These are phyloP conservation scores for Primulina eburnea DNA, from an alignment of 257 asterid genomes.

Conservation along the genomic window DNA sequence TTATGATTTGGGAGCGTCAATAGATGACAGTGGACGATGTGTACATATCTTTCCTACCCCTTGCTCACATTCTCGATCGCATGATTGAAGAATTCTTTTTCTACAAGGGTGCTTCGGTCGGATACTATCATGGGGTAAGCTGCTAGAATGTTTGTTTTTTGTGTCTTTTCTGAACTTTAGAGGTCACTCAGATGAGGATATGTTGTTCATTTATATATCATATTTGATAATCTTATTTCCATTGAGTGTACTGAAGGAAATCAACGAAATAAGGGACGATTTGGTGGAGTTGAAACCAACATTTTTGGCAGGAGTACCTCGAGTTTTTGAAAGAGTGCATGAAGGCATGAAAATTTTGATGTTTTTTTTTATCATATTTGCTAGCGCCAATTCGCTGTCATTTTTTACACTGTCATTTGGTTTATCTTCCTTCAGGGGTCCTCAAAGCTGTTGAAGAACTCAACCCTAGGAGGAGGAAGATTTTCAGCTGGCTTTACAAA, in stretches of 20 bases:
- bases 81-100: conserved; percentile 97
- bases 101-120: conserved; percentile 95
- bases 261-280: conserved; percentile 81
- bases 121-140: conserved; percentile 92
- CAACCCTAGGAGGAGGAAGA: conserved; percentile 75
- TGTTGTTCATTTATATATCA: not conserved
- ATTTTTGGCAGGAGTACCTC: conserved; percentile 91
- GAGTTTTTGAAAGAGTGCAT: conserved; percentile 78
- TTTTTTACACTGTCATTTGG: conserved; percentile 8
- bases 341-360: conserved; percentile 54
- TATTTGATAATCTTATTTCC: conserved; percentile 18
- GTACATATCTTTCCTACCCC: conserved; percentile 94
- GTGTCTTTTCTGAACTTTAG: no score
- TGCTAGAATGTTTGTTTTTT: conserved; percentile 6
- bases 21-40: conserved; percentile 94
- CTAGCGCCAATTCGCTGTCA: conserved; percentile 1
- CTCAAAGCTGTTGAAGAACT: conserved; percentile 81
- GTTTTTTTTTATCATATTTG: not conserved
- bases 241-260: conserved; percentile 46
- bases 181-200: no score
- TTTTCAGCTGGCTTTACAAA: conserved; percentile 71
- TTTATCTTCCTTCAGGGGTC: conserved; percentile 49
- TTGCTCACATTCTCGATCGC: conserved; percentile 98
- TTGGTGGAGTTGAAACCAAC: conserved; percentile 81
- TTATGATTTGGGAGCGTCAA: conserved; percentile 1